Conservation (phyloP, 108 stramenopile genomes). For the Skeletonema grethae region DNA sequence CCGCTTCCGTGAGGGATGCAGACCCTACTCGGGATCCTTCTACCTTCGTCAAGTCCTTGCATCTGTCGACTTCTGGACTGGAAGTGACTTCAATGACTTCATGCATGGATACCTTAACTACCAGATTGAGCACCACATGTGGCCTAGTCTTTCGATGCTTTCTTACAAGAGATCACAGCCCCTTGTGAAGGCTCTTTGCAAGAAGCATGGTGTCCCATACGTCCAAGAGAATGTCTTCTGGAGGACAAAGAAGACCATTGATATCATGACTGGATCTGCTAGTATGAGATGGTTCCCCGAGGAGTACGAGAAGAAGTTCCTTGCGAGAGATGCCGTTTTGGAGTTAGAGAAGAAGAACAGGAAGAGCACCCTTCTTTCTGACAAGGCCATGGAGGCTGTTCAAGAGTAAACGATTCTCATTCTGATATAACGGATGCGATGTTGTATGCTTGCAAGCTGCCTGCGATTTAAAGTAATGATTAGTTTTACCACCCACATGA, state of each 20-base stretch:
- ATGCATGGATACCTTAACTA: slow-evolving; percentile 91
- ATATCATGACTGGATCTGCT: slow-evolving; percentile 84
- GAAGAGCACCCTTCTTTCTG: slow-evolving; percentile 40
- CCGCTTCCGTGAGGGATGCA: slow-evolving; percentile 83
- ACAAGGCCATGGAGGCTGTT: slow-evolving; percentile 43
- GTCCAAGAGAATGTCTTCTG: slow-evolving; percentile 81
- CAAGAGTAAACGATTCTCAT: slow-evolving; percentile 19
- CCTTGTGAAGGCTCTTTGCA: slow-evolving; percentile 73
- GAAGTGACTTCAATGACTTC: slow-evolving; percentile 82
- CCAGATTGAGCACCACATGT: slow-evolving; percentile 93
- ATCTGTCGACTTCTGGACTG: slow-evolving; percentile 77
- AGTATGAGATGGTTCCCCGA: slow-evolving; percentile 88
- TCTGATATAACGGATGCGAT: neutral
- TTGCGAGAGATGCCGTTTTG: slow-evolving; percentile 54
- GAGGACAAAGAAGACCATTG: slow-evolving; percentile 79
- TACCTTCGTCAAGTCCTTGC: slow-evolving; percentile 89
- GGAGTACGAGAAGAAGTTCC: slow-evolving; percentile 62
- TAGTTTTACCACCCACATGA: neutral
- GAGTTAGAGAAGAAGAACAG: slow-evolving; percentile 50
- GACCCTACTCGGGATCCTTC: slow-evolving; percentile 83
- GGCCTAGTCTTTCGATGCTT: slow-evolving; percentile 87
- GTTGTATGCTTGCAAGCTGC: neutral
- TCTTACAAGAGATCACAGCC: slow-evolving; percentile 84
- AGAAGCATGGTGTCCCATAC: slow-evolving; percentile 89
- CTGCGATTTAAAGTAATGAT: neutral